Base-by-base conservation (phyloP, 208 protist genomes). In the Trypanosoma lewisi region DNA sequence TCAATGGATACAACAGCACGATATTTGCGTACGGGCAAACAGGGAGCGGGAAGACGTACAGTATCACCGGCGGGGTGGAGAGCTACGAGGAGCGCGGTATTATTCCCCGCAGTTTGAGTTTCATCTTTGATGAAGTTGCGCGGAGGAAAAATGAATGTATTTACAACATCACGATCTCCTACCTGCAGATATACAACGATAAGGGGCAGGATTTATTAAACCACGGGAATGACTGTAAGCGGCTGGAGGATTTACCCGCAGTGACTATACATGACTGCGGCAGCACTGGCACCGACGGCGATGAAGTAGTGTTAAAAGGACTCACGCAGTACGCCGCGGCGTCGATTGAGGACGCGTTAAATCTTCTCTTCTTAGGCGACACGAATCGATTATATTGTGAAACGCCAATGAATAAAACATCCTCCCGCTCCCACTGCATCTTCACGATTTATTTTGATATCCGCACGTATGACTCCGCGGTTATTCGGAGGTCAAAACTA, bases 351-450 rank as follows among this genome's bases (percentile, higher is more conserved):
- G 87, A 91, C 39, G 92, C 90, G 23, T 67, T 95, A 1, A 87
- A 91, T 44, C 70, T 92, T 21, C 62, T 96, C n/a, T 89, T 92
- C 49, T 78, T 96, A 42, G 92, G 88, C 31, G 85, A 94, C 68
- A 94, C 87, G 9, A 89, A 94, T 45, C 80, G 92, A 9, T 67
- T 91, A 51, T 92, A 90, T 67, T 91, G 85, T 59, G 80, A 93
- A 50, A 98, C 95, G 12, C 77, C 83, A 12, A 97, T 97, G 91
- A 98, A 98, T 76, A 91, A 83, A 51, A 89, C 80, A 1, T 97
- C 91, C 19, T 96, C 88, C 8, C 83, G 95, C 16, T 97, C 94
- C 54, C 95, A 98, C 70, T 93, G 93, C 65, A 67, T 97, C 53
- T 92, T 97, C 63, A 95, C 85, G 12, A 71, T 97, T 36, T 83